phyloP scores from a whole-genome alignment of 2,329 filamentous ascomycete genomes.

The Diaporthe vexans region DNA sequence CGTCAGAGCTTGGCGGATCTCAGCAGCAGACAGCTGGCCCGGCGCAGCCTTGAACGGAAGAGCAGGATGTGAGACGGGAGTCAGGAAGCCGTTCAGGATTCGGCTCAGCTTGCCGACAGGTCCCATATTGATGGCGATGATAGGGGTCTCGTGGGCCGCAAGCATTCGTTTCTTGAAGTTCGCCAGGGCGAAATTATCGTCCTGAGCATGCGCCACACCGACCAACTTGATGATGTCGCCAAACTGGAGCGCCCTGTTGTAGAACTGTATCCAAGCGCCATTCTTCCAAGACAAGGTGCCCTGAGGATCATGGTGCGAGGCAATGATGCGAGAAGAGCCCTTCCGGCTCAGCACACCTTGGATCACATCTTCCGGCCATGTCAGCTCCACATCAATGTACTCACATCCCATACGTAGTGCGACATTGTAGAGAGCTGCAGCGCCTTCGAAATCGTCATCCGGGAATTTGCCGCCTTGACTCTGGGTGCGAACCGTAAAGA shows the following conservation, averaged over 20 bases:
- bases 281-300: constrained; percentile 88
- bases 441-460: constrained; percentile 79
- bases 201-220: constrained; percentile 79
- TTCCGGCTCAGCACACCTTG: constrained; percentile 76
- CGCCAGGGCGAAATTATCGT: constrained; percentile 89
- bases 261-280: constrained; percentile 91
- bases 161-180: constrained; percentile 85
- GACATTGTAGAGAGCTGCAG: constrained; percentile 80
- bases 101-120: constrained; percentile 87
- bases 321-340: constrained; percentile 86
- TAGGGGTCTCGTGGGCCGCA: constrained; percentile 79
- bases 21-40: constrained; percentile 89
- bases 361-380: constrained; percentile 83
- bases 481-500: constrained; percentile 91
- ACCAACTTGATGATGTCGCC: constrained; percentile 97
- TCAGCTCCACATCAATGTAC: constrained; percentile 94
- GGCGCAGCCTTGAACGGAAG: constrained; percentile 95
- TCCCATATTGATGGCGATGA: constrained; percentile 98
- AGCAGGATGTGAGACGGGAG: constrained; percentile 89
- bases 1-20: constrained; percentile 85
- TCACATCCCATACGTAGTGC: constrained; percentile 89
- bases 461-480: constrained; percentile 92
- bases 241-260: constrained; percentile 90
- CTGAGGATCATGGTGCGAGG: constrained; percentile 92
- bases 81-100: constrained; percentile 92